phyloP scores from a whole-genome alignment of 768 basidiomycete species.

The Hericium erinaceus region DNA sequence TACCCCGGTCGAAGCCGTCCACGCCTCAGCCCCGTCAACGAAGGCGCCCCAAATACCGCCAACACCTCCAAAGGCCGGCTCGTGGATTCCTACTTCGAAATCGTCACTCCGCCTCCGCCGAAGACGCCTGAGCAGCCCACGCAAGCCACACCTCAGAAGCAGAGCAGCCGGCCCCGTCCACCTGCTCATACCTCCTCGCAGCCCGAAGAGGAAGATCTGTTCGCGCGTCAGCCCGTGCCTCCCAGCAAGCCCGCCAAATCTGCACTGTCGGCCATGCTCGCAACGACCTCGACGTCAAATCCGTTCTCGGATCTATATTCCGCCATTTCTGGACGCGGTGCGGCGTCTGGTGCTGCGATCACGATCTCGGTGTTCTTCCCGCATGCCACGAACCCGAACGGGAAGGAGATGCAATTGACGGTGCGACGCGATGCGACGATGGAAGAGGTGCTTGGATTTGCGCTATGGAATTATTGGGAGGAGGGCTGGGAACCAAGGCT shows the following conservation, averaged over 20 bases:
- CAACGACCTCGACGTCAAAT: conserved; percentile 55
- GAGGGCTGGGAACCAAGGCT: conserved; percentile 72
- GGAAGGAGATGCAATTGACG: conserved; percentile 58
- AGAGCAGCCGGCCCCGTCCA: conserved; percentile 1
- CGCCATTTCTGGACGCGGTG: conserved; percentile 69
- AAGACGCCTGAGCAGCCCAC: conserved; percentile 5
- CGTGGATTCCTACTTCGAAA: conserved; percentile 44
- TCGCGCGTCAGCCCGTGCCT: conserved; percentile 42
- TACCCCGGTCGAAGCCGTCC: conserved; percentile 28
- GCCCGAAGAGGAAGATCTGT: conserved; percentile 24
- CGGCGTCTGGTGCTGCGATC: conserved; percentile 45
- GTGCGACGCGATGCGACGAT: conserved; percentile 85
- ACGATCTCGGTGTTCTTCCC: conserved; percentile 82
- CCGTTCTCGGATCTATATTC: conserved; percentile 87
- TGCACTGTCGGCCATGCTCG: conserved; percentile 66
- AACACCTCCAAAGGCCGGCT: conserved; percentile 9
- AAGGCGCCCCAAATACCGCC: conserved; percentile 6
- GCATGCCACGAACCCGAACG: conserved; percentile 50
- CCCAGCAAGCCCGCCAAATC: conserved; percentile 42
- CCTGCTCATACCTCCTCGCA: conserved; percentile 14
- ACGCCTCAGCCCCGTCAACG: conserved; percentile 51
- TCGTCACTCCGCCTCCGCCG: conserved; percentile 34
- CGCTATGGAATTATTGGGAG: conserved; percentile 91
- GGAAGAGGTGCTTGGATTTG: conserved; percentile 93
- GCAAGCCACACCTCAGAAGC: not conserved